Percentiles rank a stretch among this genome's conserved stretches.
Conservation (phyloP, 495 filamentous ascomycete genomes). For the Hyaloscypha hepaticicola region DNA sequence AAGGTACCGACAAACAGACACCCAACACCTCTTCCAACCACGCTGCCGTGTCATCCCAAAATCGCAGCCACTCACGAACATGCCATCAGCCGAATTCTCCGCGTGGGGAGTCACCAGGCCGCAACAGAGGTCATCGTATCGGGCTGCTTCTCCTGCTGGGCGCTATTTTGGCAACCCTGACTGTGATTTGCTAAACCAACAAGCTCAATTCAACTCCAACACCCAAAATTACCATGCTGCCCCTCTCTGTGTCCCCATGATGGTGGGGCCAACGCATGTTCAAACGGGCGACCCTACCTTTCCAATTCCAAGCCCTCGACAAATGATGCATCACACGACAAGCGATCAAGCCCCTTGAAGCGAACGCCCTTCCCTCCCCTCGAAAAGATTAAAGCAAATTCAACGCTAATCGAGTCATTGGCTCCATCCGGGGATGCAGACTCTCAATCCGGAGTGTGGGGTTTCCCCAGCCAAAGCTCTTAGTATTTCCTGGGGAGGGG, state of each 20-base stretch:
- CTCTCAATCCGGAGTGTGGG: conserved; percentile 1
- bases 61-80: conserved; percentile 2
- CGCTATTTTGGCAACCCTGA: background rate
- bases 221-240: background rate
- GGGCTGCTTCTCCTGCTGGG: conserved; percentile 1
- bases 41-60: conserved; percentile 15
- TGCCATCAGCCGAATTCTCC: conserved; percentile 21
- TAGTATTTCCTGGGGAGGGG: background rate
- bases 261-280: background rate
- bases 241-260: background rate
- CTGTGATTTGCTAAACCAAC: background rate
- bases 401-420: conserved; percentile 1
- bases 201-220: background rate
- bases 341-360: background rate
- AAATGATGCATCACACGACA: conserved; percentile 6
- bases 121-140: background rate
- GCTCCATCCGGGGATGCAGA: conserved; percentile 1
- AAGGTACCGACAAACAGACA: conserved; percentile 11
- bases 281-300: background rate
- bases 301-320: background rate
- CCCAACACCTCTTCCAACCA: background rate
- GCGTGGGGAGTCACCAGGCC: conserved; percentile 22
- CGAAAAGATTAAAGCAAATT: background rate
- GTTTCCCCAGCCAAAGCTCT: background rate
- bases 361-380: background rate